These are phyloP conservation scores for Alternaria gansuensis DNA, from an alignment of 2,329 filamentous ascomycete genomes.

Conservation along the genomic window DNA sequence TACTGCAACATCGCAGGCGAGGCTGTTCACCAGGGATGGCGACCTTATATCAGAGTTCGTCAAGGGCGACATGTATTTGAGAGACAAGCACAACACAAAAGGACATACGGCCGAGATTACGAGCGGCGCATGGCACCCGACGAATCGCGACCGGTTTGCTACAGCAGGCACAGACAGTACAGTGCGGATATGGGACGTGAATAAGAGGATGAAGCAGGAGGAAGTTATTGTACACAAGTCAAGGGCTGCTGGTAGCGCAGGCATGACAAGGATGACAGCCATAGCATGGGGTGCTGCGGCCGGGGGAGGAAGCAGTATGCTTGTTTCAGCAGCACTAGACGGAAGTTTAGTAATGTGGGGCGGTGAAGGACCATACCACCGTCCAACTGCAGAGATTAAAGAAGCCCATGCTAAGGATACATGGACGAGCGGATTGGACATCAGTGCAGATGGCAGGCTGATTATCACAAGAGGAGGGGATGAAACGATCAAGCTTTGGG, in stretches of 20 bases:
- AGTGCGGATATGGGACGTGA: conserved; percentile 95
- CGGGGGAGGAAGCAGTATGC: conserved; percentile 79
- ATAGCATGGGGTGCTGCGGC: conserved; percentile 82
- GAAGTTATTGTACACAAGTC: conserved; percentile 97
- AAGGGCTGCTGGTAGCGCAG: conserved; percentile 83
- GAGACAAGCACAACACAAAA: conserved; percentile 97
- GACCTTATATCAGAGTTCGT: conserved; percentile 86
- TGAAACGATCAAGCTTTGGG: conserved; percentile 94
- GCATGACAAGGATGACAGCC: conserved; percentile 91
- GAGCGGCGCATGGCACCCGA: conserved; percentile 89
- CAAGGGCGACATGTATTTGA: conserved; percentile 97
- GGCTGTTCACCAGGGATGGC: conserved; percentile 88
- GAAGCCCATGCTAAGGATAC: conserved; percentile 83
- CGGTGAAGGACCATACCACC: conserved; percentile 83
- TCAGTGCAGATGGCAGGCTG: conserved; percentile 89
- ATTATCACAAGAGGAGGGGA: conserved; percentile 92
- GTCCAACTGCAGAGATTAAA: conserved; percentile 82
- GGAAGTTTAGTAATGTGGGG: conserved; percentile 91
- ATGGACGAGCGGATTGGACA: conserved; percentile 91
- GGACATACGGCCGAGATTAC: conserved; percentile 94
- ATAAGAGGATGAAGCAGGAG: conserved; percentile 87
- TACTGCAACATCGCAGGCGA: conserved; percentile 87
- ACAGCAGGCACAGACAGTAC: conserved; percentile 97
- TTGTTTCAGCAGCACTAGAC: conserved; percentile 85
- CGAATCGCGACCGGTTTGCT: conserved; percentile 81